Percentiles rank a stretch among this genome's conserved stretches.
phyloP scores from a whole-genome alignment of 2,329 filamentous ascomycete species.

The Aspergillus melleus region DNA sequence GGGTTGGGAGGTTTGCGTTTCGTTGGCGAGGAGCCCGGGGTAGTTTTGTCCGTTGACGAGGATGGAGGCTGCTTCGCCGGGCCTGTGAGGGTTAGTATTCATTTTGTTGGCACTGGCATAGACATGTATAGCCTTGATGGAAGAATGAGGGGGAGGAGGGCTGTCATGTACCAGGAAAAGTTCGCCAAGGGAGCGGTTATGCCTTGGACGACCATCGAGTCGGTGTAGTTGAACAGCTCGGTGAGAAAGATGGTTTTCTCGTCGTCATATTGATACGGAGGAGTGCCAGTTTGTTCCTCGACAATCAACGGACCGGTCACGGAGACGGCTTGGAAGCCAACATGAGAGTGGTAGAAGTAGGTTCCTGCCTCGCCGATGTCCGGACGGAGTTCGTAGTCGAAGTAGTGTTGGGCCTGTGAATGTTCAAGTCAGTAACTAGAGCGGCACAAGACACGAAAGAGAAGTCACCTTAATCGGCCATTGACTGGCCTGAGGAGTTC shows the following conservation, averaged over 20 bases:
- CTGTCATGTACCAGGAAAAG: too few species aligned
- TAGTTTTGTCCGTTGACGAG: too few species aligned
- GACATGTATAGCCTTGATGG: too few species aligned
- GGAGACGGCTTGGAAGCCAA: constrained; percentile 62
- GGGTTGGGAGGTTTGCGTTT: too few species aligned
- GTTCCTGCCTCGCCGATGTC: constrained; percentile 57
- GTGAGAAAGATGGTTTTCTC: constrained; percentile 58
- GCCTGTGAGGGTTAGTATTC: too few species aligned
- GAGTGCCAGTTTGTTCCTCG: constrained; percentile 43
- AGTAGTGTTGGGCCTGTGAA: constrained; percentile 48
- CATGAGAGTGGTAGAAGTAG: constrained; percentile 69
- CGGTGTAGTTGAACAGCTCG: constrained; percentile 59
- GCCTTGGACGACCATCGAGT: constrained; percentile 52
- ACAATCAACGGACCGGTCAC: constrained; percentile 61
- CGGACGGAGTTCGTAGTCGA: constrained; percentile 65
- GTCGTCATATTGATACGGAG: constrained; percentile 63
- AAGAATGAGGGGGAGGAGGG: too few species aligned
- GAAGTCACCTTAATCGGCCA: constrained; percentile 62
- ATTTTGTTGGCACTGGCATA: too few species aligned
- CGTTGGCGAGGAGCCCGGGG: too few species aligned
- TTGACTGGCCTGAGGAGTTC: constrained; percentile 60
- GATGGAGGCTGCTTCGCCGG: too few species aligned
- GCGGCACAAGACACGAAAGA: too few species aligned
- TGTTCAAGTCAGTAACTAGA: too few species aligned
- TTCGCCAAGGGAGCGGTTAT: constrained; percentile 29